These are phyloP conservation scores for Trichosanthes truncata DNA, from an alignment of 306 rosid genomes.

Conservation along the genomic window DNA sequence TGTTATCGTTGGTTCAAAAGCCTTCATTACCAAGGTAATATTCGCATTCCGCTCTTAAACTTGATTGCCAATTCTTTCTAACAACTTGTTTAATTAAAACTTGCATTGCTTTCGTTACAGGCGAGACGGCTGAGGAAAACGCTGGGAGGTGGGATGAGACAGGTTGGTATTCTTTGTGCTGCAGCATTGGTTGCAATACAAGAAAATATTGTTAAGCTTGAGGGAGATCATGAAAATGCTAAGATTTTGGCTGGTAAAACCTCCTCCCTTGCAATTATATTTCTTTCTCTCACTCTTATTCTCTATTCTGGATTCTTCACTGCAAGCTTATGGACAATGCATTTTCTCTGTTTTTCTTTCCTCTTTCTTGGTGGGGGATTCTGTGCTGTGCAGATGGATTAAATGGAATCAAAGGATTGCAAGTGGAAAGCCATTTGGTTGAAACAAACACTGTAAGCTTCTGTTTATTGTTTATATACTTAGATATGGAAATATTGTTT, in stretches of 20 bases:
- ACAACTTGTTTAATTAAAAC: neutral
- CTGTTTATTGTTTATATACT: neutral
- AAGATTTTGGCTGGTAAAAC: conserved; percentile 59
- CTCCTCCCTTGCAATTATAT: neutral
- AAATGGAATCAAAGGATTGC: conserved; percentile 45
- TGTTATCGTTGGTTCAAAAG: conserved; percentile 67
- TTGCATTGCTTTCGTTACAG: conserved; percentile 20
- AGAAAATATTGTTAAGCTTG: conserved; percentile 60
- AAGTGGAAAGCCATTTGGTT: conserved; percentile 31
- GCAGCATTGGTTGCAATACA: conserved; percentile 77
- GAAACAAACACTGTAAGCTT: conserved; percentile 85
- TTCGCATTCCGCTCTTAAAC: neutral
- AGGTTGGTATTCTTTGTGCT: conserved; percentile 75
- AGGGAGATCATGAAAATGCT: conserved; percentile 74
- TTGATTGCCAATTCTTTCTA: neutral
- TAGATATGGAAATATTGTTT: neutral
- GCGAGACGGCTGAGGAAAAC: conserved; percentile 81
- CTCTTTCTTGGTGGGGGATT: neutral
- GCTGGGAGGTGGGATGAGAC: conserved; percentile 98
- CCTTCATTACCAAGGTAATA: conserved; percentile 68
- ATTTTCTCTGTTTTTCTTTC: conserved; percentile 4
- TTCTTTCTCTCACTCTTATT: neutral
- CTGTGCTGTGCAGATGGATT: conserved; percentile 38
- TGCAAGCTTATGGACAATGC: neutral
- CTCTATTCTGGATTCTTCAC: neutral